phyloP scores from a whole-genome alignment of 2,329 filamentous ascomycete genomes.

The Aspergillus sp. region DNA sequence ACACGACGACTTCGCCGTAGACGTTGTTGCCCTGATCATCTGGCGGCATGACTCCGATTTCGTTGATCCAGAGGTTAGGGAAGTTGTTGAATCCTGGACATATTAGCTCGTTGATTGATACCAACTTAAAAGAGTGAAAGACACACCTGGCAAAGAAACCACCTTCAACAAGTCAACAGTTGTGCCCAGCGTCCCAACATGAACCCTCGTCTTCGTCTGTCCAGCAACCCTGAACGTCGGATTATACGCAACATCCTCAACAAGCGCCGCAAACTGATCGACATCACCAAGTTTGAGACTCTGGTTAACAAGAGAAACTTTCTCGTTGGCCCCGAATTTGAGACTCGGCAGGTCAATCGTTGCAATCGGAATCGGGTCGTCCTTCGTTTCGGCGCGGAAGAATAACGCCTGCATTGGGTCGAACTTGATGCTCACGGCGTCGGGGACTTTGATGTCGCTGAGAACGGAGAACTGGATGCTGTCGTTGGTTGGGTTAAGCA shows the following conservation, averaged over 20 bases:
- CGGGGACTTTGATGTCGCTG: constrained; percentile 5
- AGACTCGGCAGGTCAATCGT: constrained; percentile 1
- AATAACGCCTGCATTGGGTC: constrained; percentile 3
- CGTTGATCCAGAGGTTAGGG: background rate
- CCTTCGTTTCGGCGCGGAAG: background rate
- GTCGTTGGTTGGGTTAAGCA: constrained; percentile 8
- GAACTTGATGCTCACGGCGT: background rate
- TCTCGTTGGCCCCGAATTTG: background rate
- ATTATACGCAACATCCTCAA: constrained; percentile 8
- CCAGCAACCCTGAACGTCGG: background rate
- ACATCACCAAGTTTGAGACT: background rate
- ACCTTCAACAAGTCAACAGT: constrained; percentile 5
- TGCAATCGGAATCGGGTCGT: constrained; percentile 3
- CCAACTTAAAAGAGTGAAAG: too few species aligned
- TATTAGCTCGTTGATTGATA: too few species aligned
- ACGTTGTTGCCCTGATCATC: constrained; percentile 8
- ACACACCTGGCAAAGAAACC: constrained; percentile 3
- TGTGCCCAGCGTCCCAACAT: background rate
- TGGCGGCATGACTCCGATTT: background rate
- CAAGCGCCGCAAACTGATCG: constrained; percentile 1
- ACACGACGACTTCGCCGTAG: background rate
- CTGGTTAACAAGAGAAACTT: background rate
- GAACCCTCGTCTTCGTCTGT: constrained; percentile 1
- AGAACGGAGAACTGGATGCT: constrained; percentile 10
- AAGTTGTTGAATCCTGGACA: constrained; percentile 8